Evolutionary conservation across 164 flowering plant genomes (phyloP).

Genomic region (Malania oleifera): DNA sequence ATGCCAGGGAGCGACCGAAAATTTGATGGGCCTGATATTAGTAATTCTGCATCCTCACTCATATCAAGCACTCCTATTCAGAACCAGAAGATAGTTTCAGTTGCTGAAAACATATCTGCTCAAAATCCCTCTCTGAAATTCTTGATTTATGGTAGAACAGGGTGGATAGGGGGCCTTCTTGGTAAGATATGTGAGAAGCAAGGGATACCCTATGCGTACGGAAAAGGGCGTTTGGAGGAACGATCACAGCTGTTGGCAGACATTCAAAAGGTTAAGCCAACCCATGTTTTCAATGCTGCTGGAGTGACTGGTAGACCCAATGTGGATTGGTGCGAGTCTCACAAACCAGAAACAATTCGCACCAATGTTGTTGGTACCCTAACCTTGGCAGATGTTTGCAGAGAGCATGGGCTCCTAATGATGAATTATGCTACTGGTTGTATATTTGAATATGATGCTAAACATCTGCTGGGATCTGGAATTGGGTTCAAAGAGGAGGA

Average conservation of each 20-base stretch:
- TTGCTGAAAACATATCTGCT: not conserved
- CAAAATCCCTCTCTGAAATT: conserved; percentile 9
- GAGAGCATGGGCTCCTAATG: conserved; percentile 12
- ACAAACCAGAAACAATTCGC: conserved; percentile 21
- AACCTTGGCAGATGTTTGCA: conserved; percentile 22
- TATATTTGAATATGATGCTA: conserved; percentile 20
- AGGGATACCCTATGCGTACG: conserved; percentile 18
- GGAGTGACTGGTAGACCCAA: conserved; percentile 25
- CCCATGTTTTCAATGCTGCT: conserved; percentile 27
- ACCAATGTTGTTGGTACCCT: conserved; percentile 22
- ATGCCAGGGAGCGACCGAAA: not conserved
- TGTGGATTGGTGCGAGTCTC: conserved; percentile 26
- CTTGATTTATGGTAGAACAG: conserved; percentile 21
- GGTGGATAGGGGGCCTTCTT: conserved; percentile 24
- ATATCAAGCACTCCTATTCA: not conserved
- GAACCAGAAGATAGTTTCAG: conserved; percentile 1
- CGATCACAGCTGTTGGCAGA: conserved; percentile 7
- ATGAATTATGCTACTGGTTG: conserved; percentile 25
- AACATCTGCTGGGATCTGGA: conserved; percentile 20
- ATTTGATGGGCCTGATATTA: no score
- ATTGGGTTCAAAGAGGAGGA: conserved; percentile 26
- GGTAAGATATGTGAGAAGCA: conserved; percentile 13
- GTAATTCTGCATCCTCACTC: no score
- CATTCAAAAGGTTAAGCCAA: conserved; percentile 12
- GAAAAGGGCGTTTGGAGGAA: conserved; percentile 17